Percentiles rank a stretch among this genome's conserved stretches.
Evolutionary conservation across 768 basidiomycete genomes (phyloP).

Genomic region (Dentipellis sp.): DNA sequence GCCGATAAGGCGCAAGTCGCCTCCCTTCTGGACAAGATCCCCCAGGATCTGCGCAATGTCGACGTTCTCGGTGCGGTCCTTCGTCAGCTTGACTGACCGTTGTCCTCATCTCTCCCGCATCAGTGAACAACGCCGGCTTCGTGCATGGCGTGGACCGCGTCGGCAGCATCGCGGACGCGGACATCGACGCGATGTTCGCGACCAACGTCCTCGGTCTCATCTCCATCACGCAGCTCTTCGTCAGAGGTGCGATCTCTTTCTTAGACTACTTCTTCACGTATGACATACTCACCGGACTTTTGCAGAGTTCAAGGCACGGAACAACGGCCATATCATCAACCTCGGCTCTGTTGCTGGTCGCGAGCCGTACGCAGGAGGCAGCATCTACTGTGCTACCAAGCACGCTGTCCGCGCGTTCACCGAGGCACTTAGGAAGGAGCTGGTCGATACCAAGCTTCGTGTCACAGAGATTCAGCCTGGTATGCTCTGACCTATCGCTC

Average conservation of each 20-base stretch:
- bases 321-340: constrained; percentile 87
- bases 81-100: neutral
- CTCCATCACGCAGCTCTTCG: constrained; percentile 60
- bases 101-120: neutral
- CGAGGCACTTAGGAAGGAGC: constrained; percentile 69
- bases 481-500: constrained; percentile 19
- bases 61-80: constrained; percentile 67
- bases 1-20: constrained; percentile 68
- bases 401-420: constrained; percentile 83
- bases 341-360: constrained; percentile 82
- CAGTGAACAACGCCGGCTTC: constrained; percentile 78
- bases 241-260: constrained; percentile 27
- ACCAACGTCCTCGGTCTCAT: constrained; percentile 77
- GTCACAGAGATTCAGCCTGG: constrained; percentile 95
- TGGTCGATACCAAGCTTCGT: constrained; percentile 88
- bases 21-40: constrained; percentile 61
- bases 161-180: constrained; percentile 68
- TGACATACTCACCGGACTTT: neutral
- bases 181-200: constrained; percentile 55
- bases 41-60: constrained; percentile 56
- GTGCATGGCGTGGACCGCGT: constrained; percentile 84
- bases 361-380: constrained; percentile 76
- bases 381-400: constrained; percentile 91
- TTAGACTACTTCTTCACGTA: constrained; percentile 24
- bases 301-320: constrained; percentile 22